These are phyloP conservation scores for Urtica urens DNA, from an alignment of 306 rosid genomes.

Conservation along the genomic window DNA sequence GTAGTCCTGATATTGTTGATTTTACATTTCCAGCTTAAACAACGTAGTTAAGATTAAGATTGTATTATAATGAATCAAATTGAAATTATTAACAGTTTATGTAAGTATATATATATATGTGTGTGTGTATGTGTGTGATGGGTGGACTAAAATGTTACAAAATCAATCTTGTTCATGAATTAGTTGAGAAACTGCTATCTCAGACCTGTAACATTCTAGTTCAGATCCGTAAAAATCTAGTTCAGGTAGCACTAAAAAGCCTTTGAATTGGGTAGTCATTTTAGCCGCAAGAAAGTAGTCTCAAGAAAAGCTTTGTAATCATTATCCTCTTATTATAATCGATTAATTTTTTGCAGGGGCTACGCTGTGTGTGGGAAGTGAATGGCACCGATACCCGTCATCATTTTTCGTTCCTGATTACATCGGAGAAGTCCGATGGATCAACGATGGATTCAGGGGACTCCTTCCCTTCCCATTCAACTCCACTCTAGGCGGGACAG, in stretches of 20 bases:
- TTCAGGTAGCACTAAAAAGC: background rate
- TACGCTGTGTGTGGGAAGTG: conserved; percentile 84
- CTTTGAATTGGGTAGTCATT: background rate
- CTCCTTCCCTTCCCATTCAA: conserved; percentile 89
- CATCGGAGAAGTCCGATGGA: conserved; percentile 77
- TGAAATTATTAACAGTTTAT: background rate
- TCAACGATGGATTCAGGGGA: conserved; percentile 88
- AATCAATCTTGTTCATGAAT: no score
- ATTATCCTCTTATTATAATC: background rate
- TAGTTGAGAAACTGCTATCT: no score
- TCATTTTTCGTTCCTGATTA: conserved; percentile 76
- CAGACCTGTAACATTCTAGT: no score
- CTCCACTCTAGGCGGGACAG: conserved; percentile 88
- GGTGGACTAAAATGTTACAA: no score
- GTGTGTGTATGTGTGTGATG: no score
- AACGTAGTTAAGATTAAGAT: no score
- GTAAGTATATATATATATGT: background rate
- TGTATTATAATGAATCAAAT: no score
- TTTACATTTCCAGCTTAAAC: no score
- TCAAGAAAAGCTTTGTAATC: background rate
- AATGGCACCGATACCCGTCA: conserved; percentile 95
- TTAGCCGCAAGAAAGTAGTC: background rate
- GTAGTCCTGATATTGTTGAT: no score
- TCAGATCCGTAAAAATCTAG: background rate
- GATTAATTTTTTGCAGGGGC: conserved; percentile 38